These are phyloP conservation scores for Fusarium pseudonygamai DNA, from an alignment of 2,329 filamentous ascomycete genomes.

Conservation along the genomic window DNA sequence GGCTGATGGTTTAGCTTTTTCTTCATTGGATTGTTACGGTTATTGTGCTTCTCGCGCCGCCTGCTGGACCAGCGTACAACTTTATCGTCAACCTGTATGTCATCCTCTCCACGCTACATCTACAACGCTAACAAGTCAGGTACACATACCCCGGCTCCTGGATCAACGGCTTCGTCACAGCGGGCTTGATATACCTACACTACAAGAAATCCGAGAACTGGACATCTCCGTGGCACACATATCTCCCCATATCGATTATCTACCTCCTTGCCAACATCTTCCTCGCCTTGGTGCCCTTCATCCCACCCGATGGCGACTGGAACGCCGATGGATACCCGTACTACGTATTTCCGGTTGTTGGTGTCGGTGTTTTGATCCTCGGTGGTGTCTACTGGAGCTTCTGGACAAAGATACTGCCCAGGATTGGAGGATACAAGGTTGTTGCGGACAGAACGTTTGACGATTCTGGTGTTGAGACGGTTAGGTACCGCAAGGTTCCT, in stretches of 20 bases:
- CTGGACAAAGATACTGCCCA: slow-evolving; percentile 62
- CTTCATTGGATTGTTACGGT: slow-evolving; percentile 73
- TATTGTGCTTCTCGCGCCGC: slow-evolving; percentile 72
- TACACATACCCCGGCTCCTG: slow-evolving; percentile 63
- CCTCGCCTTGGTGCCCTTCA: slow-evolving; percentile 63
- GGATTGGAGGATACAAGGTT: slow-evolving; percentile 60
- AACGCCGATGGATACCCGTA: slow-evolving; percentile 63
- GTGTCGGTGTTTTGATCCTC: slow-evolving; percentile 60
- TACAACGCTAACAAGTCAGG: slow-evolving; percentile 36
- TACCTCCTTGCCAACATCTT: slow-evolving; percentile 63
- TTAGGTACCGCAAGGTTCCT: slow-evolving; percentile 52
- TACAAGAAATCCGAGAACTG: slow-evolving; percentile 60
- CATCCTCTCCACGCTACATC: accelerated
- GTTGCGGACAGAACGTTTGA: slow-evolving; percentile 55
- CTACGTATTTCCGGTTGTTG: slow-evolving; percentile 65
- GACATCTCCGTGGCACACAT: slow-evolving; percentile 62
- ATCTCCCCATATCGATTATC: slow-evolving; percentile 57
- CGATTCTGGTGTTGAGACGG: slow-evolving; percentile 52
- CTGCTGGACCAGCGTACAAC: slow-evolving; percentile 74
- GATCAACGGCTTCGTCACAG: slow-evolving; percentile 63
- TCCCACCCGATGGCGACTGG: slow-evolving; percentile 60
- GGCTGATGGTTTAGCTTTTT: slow-evolving; percentile 55
- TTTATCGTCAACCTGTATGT: slow-evolving; percentile 66
- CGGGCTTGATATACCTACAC: slow-evolving; percentile 62
- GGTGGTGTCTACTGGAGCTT: slow-evolving; percentile 62